Evolutionary conservation across 495 filamentous ascomycete genomes (phyloP).

Genomic region (Penicilliopsis zonata): DNA sequence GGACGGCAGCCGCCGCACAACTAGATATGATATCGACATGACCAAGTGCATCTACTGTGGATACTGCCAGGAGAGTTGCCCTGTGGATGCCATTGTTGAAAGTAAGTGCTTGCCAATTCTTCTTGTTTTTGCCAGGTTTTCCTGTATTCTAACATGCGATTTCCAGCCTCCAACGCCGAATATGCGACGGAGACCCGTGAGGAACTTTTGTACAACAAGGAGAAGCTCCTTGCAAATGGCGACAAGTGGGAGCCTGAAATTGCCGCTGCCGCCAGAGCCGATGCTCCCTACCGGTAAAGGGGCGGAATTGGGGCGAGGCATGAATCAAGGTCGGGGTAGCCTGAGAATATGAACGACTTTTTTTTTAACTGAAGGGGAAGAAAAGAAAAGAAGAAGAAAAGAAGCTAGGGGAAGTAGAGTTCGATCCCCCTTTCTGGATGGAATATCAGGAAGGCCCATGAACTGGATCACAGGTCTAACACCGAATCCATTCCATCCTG

Average conservation of each 20-base stretch:
- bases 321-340: not conserved
- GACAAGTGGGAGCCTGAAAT: conserved; percentile 99
- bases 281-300: conserved; percentile 73
- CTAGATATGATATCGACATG: conserved; percentile 99
- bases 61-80: conserved; percentile 98
- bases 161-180: conserved; percentile 78
- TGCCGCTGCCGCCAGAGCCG: conserved; percentile 79
- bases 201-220: conserved; percentile 97
- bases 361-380: not conserved
- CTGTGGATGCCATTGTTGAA: conserved; percentile 96
- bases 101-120: conserved; percentile 28
- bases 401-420: conserved; percentile 10
- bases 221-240: conserved; percentile 79
- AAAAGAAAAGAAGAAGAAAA: conserved; percentile 3
- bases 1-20: conserved; percentile 88
- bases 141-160: not conserved
- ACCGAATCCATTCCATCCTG: conserved; percentile 17
- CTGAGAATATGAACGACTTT: not conserved
- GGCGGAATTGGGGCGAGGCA: not conserved
- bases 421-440: conserved; percentile 4
- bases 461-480: conserved; percentile 2
- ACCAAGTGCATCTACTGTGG: conserved; percentile 99
- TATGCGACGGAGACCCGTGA: conserved; percentile 97
- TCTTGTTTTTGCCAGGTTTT: conserved; percentile 1
- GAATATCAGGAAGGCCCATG: conserved; percentile 2